Evolutionary conservation across 768 basidiomycete genomes (phyloP).

Genomic region (Suillus subaureus): DNA sequence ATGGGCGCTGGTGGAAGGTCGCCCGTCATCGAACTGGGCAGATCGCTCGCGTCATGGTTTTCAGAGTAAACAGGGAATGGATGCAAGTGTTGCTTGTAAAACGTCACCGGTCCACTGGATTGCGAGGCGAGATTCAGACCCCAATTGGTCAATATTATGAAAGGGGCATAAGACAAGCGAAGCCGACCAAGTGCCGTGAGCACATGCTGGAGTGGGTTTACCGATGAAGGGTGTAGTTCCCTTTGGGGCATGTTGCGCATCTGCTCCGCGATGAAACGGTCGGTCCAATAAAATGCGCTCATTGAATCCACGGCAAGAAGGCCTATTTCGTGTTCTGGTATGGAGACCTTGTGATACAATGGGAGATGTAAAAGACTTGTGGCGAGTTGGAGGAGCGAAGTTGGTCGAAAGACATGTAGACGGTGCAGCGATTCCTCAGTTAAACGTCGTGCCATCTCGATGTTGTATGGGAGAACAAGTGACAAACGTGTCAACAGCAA

Average conservation of each 20-base stretch:
- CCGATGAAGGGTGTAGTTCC: constrained; percentile 12
- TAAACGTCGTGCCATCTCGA: constrained; percentile 24
- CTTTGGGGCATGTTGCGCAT: constrained; percentile 28
- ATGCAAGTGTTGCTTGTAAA: constrained; percentile 56
- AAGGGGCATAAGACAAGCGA: constrained; percentile 48
- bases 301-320: constrained; percentile 76
- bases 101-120: constrained; percentile 19
- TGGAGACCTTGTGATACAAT: constrained; percentile 48
- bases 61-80: constrained; percentile 41
- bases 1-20: not conserved
- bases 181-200: constrained; percentile 49
- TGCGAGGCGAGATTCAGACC: constrained; percentile 40
- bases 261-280: constrained; percentile 67
- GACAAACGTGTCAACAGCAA: constrained; percentile 53
- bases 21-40: constrained; percentile 8
- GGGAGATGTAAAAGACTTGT: constrained; percentile 62
- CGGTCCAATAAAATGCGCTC: constrained; percentile 77
- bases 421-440: constrained; percentile 47
- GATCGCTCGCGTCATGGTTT: not conserved
- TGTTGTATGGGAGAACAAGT: constrained; percentile 28
- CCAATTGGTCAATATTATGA: constrained; percentile 67
- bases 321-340: constrained; percentile 59
- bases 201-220: constrained; percentile 47
- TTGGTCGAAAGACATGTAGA: constrained; percentile 71
- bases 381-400: constrained; percentile 69